Percentiles rank a stretch among this genome's conserved stretches.
Conservation (phyloP, 1,139 yeast genomes). For the Ogataea hybrid region DNA sequence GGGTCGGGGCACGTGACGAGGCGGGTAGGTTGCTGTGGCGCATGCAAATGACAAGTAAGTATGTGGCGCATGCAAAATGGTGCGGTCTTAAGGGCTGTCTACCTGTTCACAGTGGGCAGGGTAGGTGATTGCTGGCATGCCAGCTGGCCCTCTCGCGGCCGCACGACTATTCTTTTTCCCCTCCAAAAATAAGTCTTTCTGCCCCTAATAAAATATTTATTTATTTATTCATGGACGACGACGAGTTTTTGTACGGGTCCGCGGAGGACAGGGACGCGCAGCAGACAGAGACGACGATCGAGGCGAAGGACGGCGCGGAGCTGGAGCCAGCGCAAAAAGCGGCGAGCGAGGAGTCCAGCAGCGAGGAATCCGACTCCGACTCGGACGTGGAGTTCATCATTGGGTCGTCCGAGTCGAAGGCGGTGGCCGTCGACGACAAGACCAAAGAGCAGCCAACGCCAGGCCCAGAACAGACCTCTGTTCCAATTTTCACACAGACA, state of each 20-base stretch:
- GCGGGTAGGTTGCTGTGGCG: neutral
- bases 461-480: conserved; percentile 35
- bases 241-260: conserved; percentile 80
- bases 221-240: conserved; percentile 51
- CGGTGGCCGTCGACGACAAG: conserved; percentile 22
- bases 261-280: conserved; percentile 40
- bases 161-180: no score
- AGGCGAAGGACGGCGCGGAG: conserved; percentile 25
- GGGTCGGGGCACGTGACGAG: conserved; percentile 3
- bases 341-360: conserved; percentile 27
- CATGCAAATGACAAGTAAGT: no score
- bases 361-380: conserved; percentile 44
- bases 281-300: conserved; percentile 25
- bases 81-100: no score
- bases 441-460: conserved; percentile 30
- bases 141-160: no score
- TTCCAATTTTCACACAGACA: conserved; percentile 27
- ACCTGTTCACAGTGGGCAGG: neutral
- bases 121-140: neutral
- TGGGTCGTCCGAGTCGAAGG: conserved; percentile 40
- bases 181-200: no score
- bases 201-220: neutral
- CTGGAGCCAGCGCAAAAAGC: conserved; percentile 15
- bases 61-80: conserved; percentile 2
- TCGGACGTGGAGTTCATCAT: conserved; percentile 66